These are phyloP conservation scores for Malus fusca DNA, from an alignment of 306 rosid species.

Conservation along the genomic window DNA sequence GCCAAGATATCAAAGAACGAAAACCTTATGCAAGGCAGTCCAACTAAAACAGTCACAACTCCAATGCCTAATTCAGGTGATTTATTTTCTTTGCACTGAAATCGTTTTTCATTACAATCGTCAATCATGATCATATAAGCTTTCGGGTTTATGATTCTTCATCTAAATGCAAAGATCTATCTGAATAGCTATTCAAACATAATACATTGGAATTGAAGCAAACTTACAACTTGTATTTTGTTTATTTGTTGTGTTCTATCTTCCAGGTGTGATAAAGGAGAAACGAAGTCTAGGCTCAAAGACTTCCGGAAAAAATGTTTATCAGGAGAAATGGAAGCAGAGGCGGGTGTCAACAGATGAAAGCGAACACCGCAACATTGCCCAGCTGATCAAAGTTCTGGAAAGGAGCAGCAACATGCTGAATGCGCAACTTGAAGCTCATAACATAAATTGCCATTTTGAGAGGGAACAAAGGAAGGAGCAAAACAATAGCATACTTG, in stretches of 20 bases:
- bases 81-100: background rate
- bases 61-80: conserved; percentile 11
- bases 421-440: conserved; percentile 37
- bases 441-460: conserved; percentile 33
- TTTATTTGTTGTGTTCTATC: background rate
- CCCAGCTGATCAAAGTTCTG: conserved; percentile 20
- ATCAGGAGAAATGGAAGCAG: conserved; percentile 36
- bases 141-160: background rate
- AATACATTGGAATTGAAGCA: background rate
- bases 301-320: conserved; percentile 10
- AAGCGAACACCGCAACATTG: conserved; percentile 14
- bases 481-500: conserved; percentile 29
- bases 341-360: conserved; percentile 24
- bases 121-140: background rate
- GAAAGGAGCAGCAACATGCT: conserved; percentile 33
- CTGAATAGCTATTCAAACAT: background rate
- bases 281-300: conserved; percentile 25
- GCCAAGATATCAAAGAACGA: background rate
- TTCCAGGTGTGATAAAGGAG: conserved; percentile 6
- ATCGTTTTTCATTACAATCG: background rate
- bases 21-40: background rate
- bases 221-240: background rate
- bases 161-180: background rate
- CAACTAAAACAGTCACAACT: background rate
- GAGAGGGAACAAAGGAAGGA: conserved; percentile 48